A percentile compares a stretch with the other conserved stretches of the same genome.
Conservation (phyloP, 768 basidiomycete species). For the Glaciozyma martinii region DNA sequence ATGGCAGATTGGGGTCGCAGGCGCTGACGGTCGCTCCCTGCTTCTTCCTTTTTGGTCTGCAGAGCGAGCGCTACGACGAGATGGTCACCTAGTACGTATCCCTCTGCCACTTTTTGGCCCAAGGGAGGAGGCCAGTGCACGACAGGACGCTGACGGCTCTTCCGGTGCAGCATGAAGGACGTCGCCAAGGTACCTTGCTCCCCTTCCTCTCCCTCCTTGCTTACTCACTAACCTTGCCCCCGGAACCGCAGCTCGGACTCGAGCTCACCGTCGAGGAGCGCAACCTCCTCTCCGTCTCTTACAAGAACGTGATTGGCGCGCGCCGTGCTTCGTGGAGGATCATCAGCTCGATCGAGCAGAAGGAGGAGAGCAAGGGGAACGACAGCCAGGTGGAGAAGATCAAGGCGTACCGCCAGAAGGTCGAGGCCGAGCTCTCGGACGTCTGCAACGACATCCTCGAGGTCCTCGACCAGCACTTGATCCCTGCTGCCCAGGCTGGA, state of each 20-base stretch:
- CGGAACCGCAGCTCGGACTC: slow-evolving; percentile 51
- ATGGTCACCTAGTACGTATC: slow-evolving; percentile 10
- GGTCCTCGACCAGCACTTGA: slow-evolving; percentile 85
- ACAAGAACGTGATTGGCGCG: slow-evolving; percentile 85
- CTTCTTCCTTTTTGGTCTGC: background rate
- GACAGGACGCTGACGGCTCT: background rate
- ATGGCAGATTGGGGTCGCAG: background rate
- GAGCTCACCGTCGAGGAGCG: slow-evolving; percentile 98
- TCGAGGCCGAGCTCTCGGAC: slow-evolving; percentile 88
- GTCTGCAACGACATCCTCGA: slow-evolving; percentile 74
- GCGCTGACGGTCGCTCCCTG: background rate
- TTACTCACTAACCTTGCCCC: background rate
- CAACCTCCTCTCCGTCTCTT: slow-evolving; percentile 94
- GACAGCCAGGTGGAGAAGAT: slow-evolving; percentile 94
- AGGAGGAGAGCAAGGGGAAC: slow-evolving; percentile 97
- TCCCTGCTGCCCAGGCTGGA: slow-evolving; percentile 88
- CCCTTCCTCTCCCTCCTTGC: too few species aligned
- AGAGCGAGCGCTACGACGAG: slow-evolving; percentile 8
- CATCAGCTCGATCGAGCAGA: slow-evolving; percentile 96
- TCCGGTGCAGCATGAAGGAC: slow-evolving; percentile 25
- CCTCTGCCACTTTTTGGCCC: background rate
- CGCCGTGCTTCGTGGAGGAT: slow-evolving; percentile 99
- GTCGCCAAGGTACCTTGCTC: slow-evolving; percentile 26
- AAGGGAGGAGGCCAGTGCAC: background rate
- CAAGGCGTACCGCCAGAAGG: slow-evolving; percentile 93